Evolutionary conservation across 2,329 filamentous ascomycete genomes (phyloP).

Genomic region (Sarocladium oryzae): DNA sequence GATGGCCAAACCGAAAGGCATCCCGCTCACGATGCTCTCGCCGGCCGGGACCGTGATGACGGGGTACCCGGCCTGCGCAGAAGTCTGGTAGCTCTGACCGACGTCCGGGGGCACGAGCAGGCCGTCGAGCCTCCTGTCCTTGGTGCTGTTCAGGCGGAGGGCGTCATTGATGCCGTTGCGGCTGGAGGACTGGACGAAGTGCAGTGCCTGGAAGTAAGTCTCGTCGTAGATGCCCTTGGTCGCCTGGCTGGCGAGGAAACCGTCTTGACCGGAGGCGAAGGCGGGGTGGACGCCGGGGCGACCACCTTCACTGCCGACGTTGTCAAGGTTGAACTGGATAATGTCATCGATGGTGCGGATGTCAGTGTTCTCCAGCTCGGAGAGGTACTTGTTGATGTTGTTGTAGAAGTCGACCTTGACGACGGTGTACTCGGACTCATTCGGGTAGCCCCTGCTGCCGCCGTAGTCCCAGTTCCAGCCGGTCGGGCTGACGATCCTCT

Average conservation of each 20-base stretch:
- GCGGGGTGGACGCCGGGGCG: slow-evolving; percentile 48
- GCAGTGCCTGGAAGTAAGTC: slow-evolving; percentile 60
- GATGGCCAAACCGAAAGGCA: slow-evolving; percentile 46
- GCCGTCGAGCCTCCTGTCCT: slow-evolving; percentile 45
- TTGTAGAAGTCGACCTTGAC: slow-evolving; percentile 66
- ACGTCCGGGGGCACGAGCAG: slow-evolving; percentile 64
- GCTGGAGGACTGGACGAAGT: slow-evolving; percentile 52
- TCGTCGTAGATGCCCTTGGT: slow-evolving; percentile 56
- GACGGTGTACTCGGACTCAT: slow-evolving; percentile 68
- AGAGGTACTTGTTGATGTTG: slow-evolving; percentile 55
- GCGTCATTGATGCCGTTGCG: slow-evolving; percentile 66
- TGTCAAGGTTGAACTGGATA: slow-evolving; percentile 57
- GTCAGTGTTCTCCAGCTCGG: slow-evolving; percentile 54
- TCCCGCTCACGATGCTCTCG: slow-evolving; percentile 44
- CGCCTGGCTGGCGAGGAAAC: slow-evolving; percentile 56
- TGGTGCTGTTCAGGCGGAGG: slow-evolving; percentile 34
- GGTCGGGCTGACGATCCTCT: slow-evolving; percentile 54
- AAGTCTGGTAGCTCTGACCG: slow-evolving; percentile 61
- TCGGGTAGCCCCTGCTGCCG: slow-evolving; percentile 52
- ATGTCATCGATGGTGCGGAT: slow-evolving; percentile 57
- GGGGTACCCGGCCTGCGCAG: slow-evolving; percentile 71
- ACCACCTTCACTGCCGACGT: slow-evolving; percentile 62
- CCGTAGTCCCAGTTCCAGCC: slow-evolving; percentile 75
- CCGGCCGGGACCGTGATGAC: slow-evolving; percentile 63
- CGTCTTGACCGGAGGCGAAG: slow-evolving; percentile 65